Base-by-base conservation (phyloP, 2,329 filamentous ascomycete species). In the Dendrostoma leiphaemia region DNA sequence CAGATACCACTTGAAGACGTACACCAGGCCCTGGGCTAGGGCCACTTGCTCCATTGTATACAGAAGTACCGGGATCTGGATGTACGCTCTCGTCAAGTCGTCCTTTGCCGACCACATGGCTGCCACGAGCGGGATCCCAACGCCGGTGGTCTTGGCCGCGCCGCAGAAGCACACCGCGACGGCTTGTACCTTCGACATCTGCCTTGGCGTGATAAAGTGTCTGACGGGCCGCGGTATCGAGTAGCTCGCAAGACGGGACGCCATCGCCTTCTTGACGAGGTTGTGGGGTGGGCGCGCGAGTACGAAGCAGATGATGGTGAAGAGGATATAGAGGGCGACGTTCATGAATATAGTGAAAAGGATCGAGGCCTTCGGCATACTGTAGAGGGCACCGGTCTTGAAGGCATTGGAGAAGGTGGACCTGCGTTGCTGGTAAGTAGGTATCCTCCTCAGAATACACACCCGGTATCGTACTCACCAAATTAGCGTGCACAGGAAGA, bases 91-190 rank as follows among this genome's bases (percentile, higher is more conserved):
- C 19, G 81, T 77, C 35, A 80, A 69, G 40, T 81, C 69, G 59
- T 79, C 76, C 9, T 82, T 69, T 13, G 79, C 74, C 13, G 74
- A 71, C 74, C 85, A 90, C 81, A 90, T 89, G 55, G 86, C 81
- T 29, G 82, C 81, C 48, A 83, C 77, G 26, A 90, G 66, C 0
- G 87, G 87, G 7, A 90, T 86, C 0, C 86, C 86, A 54, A 90
- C 74, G 3, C 82, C 84, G 1, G 86, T 85, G 3, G 86, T 89
- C 69, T 91, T 91, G 13, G 86, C 86, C 0, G 87, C 85, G 24
- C 83, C 85, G 62, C 86, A 89, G 67, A 90, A 90, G 61, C 86
- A 89, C 13, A 89, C 81, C 0, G 88, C 85, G 47, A 90, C 80
- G 0, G 86, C 81, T 61, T 89, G 83, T 54, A 81, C 78, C 34